These are phyloP conservation scores for Cordia subcordata DNA, from an alignment of 257 asterid species.

Conservation along the genomic window DNA sequence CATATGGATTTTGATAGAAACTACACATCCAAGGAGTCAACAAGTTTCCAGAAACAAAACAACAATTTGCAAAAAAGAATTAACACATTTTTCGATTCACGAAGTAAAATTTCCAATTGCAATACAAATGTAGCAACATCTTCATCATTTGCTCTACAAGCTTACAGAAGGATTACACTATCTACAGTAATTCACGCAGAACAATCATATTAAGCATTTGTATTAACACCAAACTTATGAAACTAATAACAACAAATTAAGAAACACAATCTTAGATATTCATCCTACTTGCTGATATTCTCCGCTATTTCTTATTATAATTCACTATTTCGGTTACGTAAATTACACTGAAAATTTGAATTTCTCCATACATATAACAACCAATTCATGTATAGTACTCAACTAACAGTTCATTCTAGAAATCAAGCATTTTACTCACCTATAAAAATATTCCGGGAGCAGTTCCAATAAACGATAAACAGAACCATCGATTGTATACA, in stretches of 20 bases:
- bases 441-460: not conserved
- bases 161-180: not conserved
- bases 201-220: not conserved
- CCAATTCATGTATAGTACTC: too few species aligned
- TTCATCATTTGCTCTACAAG: not conserved
- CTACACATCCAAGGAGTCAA: not conserved
- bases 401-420: not conserved
- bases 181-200: not conserved
- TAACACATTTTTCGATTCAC: not conserved
- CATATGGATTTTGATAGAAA: not conserved
- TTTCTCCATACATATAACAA: not conserved
- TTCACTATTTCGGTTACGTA: too few species aligned
- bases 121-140: not conserved
- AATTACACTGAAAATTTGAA: not conserved
- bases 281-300: not conserved
- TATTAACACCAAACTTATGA: not conserved
- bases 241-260: too few species aligned
- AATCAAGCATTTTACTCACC: not conserved
- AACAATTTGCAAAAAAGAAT: too few species aligned
- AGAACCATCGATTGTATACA: too few species aligned
- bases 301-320: not conserved
- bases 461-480: too few species aligned
- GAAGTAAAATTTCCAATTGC: not conserved
- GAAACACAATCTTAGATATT: not conserved
- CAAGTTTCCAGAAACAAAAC: not conserved